Evolutionary conservation across 2,329 filamentous ascomycete genomes (phyloP).

Genomic region (Aspergillus awamori): DNA sequence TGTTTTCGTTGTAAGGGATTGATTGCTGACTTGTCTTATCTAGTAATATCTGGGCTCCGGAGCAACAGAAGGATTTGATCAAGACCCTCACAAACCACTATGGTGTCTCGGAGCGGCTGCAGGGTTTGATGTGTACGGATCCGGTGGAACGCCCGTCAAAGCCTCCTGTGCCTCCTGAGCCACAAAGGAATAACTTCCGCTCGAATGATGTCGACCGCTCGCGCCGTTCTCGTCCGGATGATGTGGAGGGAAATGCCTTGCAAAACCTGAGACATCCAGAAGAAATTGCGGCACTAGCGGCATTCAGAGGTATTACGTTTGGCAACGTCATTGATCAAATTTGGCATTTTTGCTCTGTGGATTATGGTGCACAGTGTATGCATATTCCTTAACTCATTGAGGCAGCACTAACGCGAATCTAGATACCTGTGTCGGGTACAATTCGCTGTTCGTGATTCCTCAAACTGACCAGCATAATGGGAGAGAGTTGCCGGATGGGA

Average conservation of each 20-base stretch:
- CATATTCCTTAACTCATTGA: slow-evolving; percentile 9
- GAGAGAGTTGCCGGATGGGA: slow-evolving; percentile 50
- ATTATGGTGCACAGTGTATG: slow-evolving; percentile 67
- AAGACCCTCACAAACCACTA: slow-evolving; percentile 63
- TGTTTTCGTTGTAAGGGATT: too few species aligned
- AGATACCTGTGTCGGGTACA: slow-evolving; percentile 73
- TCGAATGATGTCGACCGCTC: slow-evolving; percentile 15
- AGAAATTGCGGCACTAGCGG: slow-evolving; percentile 26
- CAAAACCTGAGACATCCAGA: slow-evolving; percentile 27
- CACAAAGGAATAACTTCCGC: slow-evolving; percentile 17
- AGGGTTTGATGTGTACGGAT: slow-evolving; percentile 64
- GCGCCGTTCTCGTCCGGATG: slow-evolving; percentile 23
- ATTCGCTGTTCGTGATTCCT: slow-evolving; percentile 56
- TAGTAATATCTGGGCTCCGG: slow-evolving; percentile 72
- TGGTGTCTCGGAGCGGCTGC: slow-evolving; percentile 68
- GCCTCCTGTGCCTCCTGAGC: slow-evolving; percentile 20
- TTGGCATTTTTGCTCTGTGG: slow-evolving; percentile 75
- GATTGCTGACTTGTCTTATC: neutral
- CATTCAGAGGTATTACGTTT: slow-evolving; percentile 49
- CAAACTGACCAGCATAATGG: slow-evolving; percentile 44
- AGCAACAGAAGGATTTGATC: slow-evolving; percentile 60
- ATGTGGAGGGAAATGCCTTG: slow-evolving; percentile 35
- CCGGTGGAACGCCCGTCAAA: slow-evolving; percentile 44
- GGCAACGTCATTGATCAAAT: slow-evolving; percentile 68
- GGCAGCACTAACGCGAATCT: slow-evolving; percentile 23